Evolutionary conservation across 140 eudicot genomes (phyloP), one percentile per base, ranked within the genome.

Genomic region (Bidens hawaiensis): DNA sequence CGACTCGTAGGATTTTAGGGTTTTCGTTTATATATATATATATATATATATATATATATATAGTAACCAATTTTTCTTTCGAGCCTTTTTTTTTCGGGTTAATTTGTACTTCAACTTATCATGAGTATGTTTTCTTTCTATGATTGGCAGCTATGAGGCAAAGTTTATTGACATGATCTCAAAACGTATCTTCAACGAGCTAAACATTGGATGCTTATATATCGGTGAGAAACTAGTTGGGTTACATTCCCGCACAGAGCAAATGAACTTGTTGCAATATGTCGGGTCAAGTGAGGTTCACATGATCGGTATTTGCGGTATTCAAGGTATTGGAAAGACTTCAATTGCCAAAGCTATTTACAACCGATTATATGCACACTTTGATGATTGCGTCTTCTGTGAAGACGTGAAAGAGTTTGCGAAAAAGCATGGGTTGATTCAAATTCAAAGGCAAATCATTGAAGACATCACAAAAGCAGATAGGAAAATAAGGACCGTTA

Each of bases 171-270:
- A 71, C 3, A 62, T 71, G 64, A 50, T 71, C 76, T 40, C 76
- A 6, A 62, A 40, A 15, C 64, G 40, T 7, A 62, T 71, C 26
- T 71, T 71, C 40, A 38, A 40, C 9, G 58, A 71, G 55, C 52
- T 71, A 27, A 71, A 71, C 43, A 38, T 47, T 4, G 76, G 76
- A 51, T 55, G 57, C 11, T 51, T 71, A 62, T 57, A 71, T 17
- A 24, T 71, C 4, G 64, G 76, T 27, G 76, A 50, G 57, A 74
- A 75, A 33, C 69, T 75, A 7, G 78, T 82, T 33, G 89, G 89
- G 22, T 49, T 82, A 42, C 72, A 71, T 68, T 57, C 67, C 0
- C 80, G 76, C 1, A 60, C 60, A 6, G 58, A 63, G 3, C 53
- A 59, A 78, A 33, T 82, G 61, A 40, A 67, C 46, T 65, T 49